A percentile compares a stretch with the other conserved stretches of the same genome.
Evolutionary conservation across 1,284 basidiomycete genomes (phyloP).

Genomic region (Malassezia globosa): DNA sequence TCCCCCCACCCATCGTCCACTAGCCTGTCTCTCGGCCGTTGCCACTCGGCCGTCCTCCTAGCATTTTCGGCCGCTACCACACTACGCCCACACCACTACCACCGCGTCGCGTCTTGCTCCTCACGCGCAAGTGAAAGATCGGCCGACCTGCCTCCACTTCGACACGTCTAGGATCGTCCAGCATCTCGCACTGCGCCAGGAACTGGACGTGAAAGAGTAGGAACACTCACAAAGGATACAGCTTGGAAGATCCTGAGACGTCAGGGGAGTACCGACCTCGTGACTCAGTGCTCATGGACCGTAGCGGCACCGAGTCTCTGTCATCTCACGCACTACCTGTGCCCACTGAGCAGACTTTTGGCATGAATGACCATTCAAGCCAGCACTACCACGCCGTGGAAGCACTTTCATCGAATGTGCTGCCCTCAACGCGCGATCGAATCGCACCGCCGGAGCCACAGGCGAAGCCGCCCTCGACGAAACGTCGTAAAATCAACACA

Average conservation of each 20-base stretch:
- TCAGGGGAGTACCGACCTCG: too few relatives aligned
- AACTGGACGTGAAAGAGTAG: too few relatives aligned
- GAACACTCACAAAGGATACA: too few relatives aligned
- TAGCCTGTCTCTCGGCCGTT: too few relatives aligned
- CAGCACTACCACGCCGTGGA: conserved; percentile 19
- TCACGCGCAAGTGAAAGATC: conserved; percentile 8
- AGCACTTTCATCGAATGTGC: conserved; percentile 16
- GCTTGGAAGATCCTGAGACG: too few relatives aligned
- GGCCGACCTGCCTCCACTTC: conserved; percentile 19
- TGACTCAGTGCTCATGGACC: conserved; percentile 3
- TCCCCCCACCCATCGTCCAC: not conserved
- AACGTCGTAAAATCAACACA: conserved; percentile 41
- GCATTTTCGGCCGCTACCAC: conserved; percentile 10
- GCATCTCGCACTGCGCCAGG: too few relatives aligned
- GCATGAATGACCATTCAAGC: conserved; percentile 14
- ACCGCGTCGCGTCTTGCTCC: conserved; percentile 11
- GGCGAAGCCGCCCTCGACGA: conserved; percentile 18
- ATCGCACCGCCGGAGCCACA: conserved; percentile 11
- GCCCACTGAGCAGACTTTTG: conserved; percentile 8
- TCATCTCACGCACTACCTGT: conserved; percentile 16
- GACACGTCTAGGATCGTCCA: too few relatives aligned
- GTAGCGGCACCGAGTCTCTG: conserved; percentile 9
- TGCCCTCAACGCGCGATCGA: conserved; percentile 11
- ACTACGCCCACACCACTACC: conserved; percentile 16
- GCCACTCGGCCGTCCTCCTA: not conserved